These are phyloP conservation scores for Colletotrichum sp. DNA, from an alignment of 2,329 filamentous ascomycete genomes.

Conservation along the genomic window DNA sequence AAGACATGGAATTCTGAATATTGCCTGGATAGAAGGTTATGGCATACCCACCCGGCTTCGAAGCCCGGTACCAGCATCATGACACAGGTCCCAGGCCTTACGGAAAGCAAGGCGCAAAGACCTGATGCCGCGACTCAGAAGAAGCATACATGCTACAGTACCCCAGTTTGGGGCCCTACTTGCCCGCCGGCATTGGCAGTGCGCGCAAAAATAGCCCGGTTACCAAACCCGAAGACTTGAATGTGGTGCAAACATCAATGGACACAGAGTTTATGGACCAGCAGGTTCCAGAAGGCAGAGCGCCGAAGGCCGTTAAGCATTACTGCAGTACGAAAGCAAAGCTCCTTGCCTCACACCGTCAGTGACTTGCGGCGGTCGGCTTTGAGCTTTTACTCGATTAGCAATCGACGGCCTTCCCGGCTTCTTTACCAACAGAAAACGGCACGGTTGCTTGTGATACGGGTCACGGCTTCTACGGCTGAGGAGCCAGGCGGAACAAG, in stretches of 20 bases:
- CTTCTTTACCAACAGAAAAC: background rate
- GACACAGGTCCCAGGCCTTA: background rate
- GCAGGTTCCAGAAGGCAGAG: background rate
- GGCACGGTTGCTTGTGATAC: background rate
- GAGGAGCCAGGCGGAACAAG: background rate
- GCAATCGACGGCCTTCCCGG: background rate
- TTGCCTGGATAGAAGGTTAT: background rate
- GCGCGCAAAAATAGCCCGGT: background rate
- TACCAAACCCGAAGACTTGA: background rate
- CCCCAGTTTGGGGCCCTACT: background rate
- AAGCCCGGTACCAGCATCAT: background rate
- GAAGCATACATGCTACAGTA: background rate
- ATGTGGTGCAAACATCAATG: background rate
- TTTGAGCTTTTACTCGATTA: background rate
- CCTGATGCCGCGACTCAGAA: background rate
- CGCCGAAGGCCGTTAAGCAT: background rate
- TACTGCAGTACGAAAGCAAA: background rate
- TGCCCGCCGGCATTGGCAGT: background rate
- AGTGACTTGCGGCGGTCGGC: background rate
- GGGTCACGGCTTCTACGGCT: background rate
- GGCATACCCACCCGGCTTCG: background rate
- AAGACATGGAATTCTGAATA: background rate
- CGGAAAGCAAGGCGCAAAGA: background rate
- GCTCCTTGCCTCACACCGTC: background rate
- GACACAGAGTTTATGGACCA: background rate